phyloP scores from a whole-genome alignment of 2,329 filamentous ascomycete species.

The Hypoxylon sp. region DNA sequence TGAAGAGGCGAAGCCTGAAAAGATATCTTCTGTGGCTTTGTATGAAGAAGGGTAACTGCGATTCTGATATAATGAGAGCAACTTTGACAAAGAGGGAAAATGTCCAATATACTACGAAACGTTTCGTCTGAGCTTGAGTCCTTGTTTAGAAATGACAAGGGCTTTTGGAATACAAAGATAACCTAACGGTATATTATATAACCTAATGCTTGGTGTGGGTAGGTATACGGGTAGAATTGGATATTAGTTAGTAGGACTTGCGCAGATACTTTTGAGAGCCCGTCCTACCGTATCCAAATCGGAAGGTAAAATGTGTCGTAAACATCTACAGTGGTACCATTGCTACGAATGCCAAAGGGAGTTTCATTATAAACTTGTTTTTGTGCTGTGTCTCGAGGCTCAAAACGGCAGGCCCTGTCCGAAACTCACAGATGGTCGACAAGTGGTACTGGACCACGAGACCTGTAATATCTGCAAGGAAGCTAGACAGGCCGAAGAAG shows the following conservation, averaged over 20 bases:
- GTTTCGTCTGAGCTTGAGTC: background rate
- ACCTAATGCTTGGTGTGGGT: background rate
- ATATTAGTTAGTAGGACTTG: background rate
- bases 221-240: background rate
- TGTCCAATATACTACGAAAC: background rate
- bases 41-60: background rate
- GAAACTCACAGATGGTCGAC: background rate
- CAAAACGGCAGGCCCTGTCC: constrained; percentile 15
- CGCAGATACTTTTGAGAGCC: background rate
- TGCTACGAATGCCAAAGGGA: constrained; percentile 38
- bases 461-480: constrained; percentile 32
- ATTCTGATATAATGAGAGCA: background rate
- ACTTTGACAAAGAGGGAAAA: background rate
- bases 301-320: constrained; percentile 31
- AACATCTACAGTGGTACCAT: constrained; percentile 14
- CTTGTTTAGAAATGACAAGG: constrained; percentile 4
- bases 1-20: background rate
- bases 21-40: background rate
- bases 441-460: constrained; percentile 17
- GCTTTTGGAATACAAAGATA: background rate
- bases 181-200: background rate
- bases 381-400: constrained; percentile 19
- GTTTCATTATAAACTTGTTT: constrained; percentile 8
- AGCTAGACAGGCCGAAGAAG: constrained; percentile 33
- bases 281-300: background rate